Conservation (phyloP, 352 stramenopile genomes). For the Pythium phragmiticola region DNA sequence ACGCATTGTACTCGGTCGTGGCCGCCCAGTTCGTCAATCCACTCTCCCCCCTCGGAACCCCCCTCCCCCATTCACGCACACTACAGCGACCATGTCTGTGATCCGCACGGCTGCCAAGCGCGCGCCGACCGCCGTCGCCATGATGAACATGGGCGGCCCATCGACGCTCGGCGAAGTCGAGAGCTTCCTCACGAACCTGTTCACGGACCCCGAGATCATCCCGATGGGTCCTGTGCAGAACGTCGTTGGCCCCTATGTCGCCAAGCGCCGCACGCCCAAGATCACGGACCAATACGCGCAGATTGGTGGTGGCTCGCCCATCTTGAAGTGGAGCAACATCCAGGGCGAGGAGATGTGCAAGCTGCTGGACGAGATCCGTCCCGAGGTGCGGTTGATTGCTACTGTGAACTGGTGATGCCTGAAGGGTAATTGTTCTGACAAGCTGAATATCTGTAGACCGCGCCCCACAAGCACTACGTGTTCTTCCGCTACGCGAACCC, state of each 20-base stretch:
- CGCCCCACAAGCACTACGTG: constrained; percentile 94
- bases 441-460: constrained; percentile 37
- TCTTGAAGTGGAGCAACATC: constrained; percentile 95
- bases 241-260: constrained; percentile 75
- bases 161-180: constrained; percentile 94
- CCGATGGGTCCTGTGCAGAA: constrained; percentile 91
- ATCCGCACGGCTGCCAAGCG: constrained; percentile 40
- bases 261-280: constrained; percentile 91
- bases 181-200: constrained; percentile 98
- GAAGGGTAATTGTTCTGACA: background rate
- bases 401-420: background rate
- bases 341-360: constrained; percentile 92
- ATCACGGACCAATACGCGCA: constrained; percentile 94
- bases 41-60: constrained; percentile 4
- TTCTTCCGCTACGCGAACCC: constrained; percentile 99
- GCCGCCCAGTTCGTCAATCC: background rate
- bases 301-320: constrained; percentile 97
- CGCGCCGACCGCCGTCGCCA: constrained; percentile 66
- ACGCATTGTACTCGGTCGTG: background rate
- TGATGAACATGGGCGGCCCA: constrained; percentile 98
- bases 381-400: constrained; percentile 39
- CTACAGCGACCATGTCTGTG: constrained; percentile 22
- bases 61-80: background rate
- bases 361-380: constrained; percentile 87
- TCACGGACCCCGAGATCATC: constrained; percentile 99